Evolutionary conservation across 2,329 filamentous ascomycete species (phyloP).

Genomic region (Zasmidium cellare): DNA sequence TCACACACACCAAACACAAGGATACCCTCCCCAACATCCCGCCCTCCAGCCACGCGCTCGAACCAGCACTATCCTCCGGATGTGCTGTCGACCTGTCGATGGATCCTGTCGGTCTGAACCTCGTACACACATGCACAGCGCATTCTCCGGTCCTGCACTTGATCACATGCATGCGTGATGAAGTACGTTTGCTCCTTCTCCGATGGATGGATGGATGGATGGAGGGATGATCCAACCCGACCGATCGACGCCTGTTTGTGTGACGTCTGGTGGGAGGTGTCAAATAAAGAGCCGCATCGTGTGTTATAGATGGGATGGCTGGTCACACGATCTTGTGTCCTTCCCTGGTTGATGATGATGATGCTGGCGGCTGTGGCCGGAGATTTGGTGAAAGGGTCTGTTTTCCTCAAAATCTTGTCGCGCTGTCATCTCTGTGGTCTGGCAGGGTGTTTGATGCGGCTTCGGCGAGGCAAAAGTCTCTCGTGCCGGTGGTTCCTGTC

Average conservation of each 20-base stretch:
- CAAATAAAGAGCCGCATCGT: too few relatives aligned
- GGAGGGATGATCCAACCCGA: background rate
- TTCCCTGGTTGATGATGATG: too few relatives aligned
- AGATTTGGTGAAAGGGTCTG: too few relatives aligned
- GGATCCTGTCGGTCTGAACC: background rate
- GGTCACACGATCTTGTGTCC: too few relatives aligned
- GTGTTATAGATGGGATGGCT: too few relatives aligned
- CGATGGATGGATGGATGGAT: background rate
- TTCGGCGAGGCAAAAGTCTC: background rate
- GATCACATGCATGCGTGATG: too few relatives aligned
- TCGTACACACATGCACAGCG: too few relatives aligned
- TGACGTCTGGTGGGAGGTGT: background rate
- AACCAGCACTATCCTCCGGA: background rate
- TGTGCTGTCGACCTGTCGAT: background rate
- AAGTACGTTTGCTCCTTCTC: background rate
- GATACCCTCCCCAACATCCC: background rate
- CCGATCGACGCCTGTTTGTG: background rate
- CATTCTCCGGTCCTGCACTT: too few relatives aligned
- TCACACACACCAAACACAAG: background rate
- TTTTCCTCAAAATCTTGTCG: too few relatives aligned
- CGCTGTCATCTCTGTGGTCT: too few relatives aligned
- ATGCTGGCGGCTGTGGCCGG: too few relatives aligned
- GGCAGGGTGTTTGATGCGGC: too few relatives aligned
- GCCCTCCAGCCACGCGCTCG: background rate
- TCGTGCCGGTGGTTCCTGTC: background rate